Evolutionary conservation across 176 grass and related monocot species (phyloP).

Genomic region (Oryza coarctata): DNA sequence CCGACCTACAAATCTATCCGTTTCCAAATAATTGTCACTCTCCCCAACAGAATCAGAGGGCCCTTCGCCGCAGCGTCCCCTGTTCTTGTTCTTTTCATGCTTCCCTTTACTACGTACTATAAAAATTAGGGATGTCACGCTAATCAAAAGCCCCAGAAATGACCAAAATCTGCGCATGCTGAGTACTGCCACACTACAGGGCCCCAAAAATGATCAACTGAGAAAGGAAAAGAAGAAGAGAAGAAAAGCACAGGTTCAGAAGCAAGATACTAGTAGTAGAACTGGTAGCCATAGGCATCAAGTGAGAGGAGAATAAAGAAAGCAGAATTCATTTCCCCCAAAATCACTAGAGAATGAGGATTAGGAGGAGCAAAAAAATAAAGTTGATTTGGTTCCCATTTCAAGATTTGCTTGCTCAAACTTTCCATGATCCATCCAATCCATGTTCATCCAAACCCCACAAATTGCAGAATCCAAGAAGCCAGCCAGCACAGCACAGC

Average conservation of each 20-base stretch:
- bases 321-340: conserved; percentile 28
- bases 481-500: conserved; percentile 11
- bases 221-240: conserved; percentile 27
- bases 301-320: conserved; percentile 24
- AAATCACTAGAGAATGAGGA: conserved; percentile 6
- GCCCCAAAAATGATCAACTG: conserved; percentile 14
- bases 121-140: conserved; percentile 25
- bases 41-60: neutral
- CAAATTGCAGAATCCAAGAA: conserved; percentile 35
- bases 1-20: conserved; percentile 42
- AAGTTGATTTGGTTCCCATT: conserved; percentile 34
- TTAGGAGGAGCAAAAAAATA: neutral
- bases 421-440: conserved; percentile 29
- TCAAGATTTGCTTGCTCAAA: conserved; percentile 38
- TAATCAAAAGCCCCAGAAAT: conserved; percentile 14
- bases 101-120: neutral
- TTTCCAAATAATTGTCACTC: conserved; percentile 34
- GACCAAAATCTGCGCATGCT: conserved; percentile 36
- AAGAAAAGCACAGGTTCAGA: neutral
- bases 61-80: conserved; percentile 14
- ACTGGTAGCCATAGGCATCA: neutral
- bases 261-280: neutral
- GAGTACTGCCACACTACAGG: neutral
- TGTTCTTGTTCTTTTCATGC: neutral
- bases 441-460: neutral